A percentile compares a stretch with the other conserved stretches of the same genome.
phyloP scores from a whole-genome alignment of 164 flowering plant species.

The Akebia trifoliata region DNA sequence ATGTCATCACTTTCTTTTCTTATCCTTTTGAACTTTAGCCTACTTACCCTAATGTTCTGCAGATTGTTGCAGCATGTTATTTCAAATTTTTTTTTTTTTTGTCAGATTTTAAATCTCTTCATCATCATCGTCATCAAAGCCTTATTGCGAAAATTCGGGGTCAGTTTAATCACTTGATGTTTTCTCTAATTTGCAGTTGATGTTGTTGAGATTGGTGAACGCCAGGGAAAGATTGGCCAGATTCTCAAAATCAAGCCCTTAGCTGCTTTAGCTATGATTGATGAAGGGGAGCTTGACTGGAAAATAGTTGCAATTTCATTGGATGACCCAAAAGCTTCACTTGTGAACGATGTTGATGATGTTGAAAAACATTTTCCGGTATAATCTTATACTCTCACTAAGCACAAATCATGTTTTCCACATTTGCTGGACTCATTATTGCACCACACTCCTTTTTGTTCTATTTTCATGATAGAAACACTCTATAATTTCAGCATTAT shows the following conservation, averaged over 20 bases:
- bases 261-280: conserved; percentile 96
- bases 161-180: too few relatives aligned
- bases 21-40: neutral
- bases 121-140: neutral
- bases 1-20: neutral
- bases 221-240: conserved; percentile 64
- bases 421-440: neutral
- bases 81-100: neutral
- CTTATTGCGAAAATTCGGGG: too few relatives aligned
- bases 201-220: conserved; percentile 97
- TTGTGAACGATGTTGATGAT: conserved; percentile 82
- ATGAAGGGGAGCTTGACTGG: conserved; percentile 99
- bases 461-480: too few relatives aligned
- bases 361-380: conserved; percentile 98
- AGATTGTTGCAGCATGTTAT: neutral
- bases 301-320: conserved; percentile 94
- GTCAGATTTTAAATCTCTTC: neutral
- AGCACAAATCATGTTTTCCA: neutral
- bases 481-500: too few relatives aligned
- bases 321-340: conserved; percentile 91
- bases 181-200: conserved; percentile 54
- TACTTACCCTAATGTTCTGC: neutral
- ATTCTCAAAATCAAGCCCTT: conserved; percentile 83
- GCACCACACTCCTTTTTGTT: neutral
- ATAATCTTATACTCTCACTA: conserved; percentile 14